phyloP scores from a whole-genome alignment of 208 protist genomes.

The Leishmania mexicana region DNA sequence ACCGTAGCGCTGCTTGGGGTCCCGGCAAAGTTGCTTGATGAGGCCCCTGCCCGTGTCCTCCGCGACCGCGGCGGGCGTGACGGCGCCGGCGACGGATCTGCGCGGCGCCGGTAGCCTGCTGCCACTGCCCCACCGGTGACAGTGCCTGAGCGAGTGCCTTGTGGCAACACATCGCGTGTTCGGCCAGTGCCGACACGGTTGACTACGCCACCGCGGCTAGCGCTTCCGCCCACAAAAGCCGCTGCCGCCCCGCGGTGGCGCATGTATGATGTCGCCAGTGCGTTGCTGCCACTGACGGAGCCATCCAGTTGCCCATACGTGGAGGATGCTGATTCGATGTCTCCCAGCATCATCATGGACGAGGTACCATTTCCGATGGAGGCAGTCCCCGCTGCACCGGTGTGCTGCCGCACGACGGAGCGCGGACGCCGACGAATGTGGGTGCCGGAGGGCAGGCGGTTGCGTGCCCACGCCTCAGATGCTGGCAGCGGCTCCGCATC shows the following conservation, averaged over 20 bases:
- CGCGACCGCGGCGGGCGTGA: slow-evolving; percentile 31
- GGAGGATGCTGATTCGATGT: not conserved
- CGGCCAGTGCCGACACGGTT: slow-evolving; percentile 15
- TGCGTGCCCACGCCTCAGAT: slow-evolving; percentile 25
- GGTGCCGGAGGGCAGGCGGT: slow-evolving; percentile 65
- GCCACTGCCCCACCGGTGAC: not conserved
- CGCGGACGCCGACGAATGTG: slow-evolving; percentile 75
- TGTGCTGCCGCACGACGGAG: slow-evolving; percentile 40
- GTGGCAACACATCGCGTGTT: slow-evolving; percentile 12
- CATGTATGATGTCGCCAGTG: not conserved
- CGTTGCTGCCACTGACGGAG: slow-evolving; percentile 4
- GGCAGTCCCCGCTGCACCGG: not conserved
- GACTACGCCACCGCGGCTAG: not conserved
- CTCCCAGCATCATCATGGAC: not conserved
- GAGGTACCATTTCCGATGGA: not conserved
- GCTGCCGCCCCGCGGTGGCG: not conserved
- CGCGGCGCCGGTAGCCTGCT: slow-evolving; percentile 18
- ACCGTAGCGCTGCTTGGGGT: not conserved
- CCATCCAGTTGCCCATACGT: slow-evolving; percentile 1
- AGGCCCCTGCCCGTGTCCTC: slow-evolving; percentile 14
- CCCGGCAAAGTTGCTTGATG: not conserved
- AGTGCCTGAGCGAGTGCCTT: slow-evolving; percentile 1
- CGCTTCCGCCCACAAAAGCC: not conserved
- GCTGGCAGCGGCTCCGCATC: slow-evolving; percentile 47
- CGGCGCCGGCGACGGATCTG: slow-evolving; percentile 34